Base-by-base conservation (phyloP, 2,329 filamentous ascomycete genomes). In the Hymenoscyphus linearis region DNA sequence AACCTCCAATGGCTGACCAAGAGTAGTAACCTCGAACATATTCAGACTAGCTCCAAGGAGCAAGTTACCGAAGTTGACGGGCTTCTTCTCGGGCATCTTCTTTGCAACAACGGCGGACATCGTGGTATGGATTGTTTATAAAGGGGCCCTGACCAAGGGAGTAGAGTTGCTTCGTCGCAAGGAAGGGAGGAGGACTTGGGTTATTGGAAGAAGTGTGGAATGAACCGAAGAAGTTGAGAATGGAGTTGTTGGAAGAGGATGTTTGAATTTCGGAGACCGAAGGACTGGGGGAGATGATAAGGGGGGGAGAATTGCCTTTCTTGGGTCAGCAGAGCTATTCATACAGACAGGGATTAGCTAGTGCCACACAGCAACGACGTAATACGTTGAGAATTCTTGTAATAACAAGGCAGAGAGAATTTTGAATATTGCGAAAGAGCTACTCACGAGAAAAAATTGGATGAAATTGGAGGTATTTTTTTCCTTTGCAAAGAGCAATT, bases 41-140 rank as follows among this genome's bases (percentile, higher is more conserved):
- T 73, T 74, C 60, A 74, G 65, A 37, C 70, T 67, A 58, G 72
- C 72, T 62, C 73, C 72, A 62, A 74, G 86, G 74, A 99, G 82
- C 85, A 99, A 79, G 82, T 99, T 99, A 82, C 92, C 96, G 85
- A 98, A 98, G 86, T 97, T 98, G 85, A 99, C 85, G 69, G 95
- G 95, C 86, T 98, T 98, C 90, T 98, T 98, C 88, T 97, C 93
- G 77, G 75, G 79, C 78, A 77, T 78, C 68, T 78, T 76, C 70
- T 82, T 78, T 72, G 82, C 75, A 71, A 79, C 76, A 72, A 80
- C 78, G 74, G 82, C 79, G 77, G 85, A 85, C 85, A 89, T 88
- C 78, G 77, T 81, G 77, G 74, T 74, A 74, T 77, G 80, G 79
- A 79, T 79, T 77, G 72, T 74, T 70, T 72, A 74, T 76, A 75